Evolutionary conservation across 139 green algal species (phyloP).

Genomic region (Chlamydomonas sp.): DNA sequence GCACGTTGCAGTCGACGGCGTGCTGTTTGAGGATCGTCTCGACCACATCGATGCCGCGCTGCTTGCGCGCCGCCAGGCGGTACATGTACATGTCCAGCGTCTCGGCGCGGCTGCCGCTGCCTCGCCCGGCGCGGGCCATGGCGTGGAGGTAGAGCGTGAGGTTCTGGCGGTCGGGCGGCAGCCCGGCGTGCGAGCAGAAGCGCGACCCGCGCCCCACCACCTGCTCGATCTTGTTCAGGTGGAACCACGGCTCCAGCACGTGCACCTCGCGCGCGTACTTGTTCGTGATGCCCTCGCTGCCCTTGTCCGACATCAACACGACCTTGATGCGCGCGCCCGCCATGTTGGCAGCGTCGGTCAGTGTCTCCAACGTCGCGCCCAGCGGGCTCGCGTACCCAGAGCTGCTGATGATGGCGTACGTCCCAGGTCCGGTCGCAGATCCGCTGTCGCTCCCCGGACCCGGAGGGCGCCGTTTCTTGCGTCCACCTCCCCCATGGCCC

Average conservation of each 20-base stretch:
- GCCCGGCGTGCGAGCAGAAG: slow-evolving; percentile 15
- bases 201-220: slow-evolving; percentile 15
- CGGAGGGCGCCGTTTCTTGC: no score
- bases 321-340: neutral
- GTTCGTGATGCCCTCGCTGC: slow-evolving; percentile 18
- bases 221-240: slow-evolving; percentile 19
- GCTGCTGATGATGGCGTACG: slow-evolving; percentile 9
- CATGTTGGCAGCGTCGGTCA: neutral
- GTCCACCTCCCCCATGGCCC: neutral
- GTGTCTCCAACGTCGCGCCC: neutral
- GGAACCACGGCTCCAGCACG: slow-evolving; percentile 22
- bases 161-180: slow-evolving; percentile 9
- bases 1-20: slow-evolving; percentile 5
- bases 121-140: neutral
- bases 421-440: no score
- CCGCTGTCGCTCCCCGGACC: no score
- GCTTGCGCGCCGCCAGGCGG: slow-evolving; percentile 2
- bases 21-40: slow-evolving; percentile 4
- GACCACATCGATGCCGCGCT: neutral
- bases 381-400: neutral
- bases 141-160: slow-evolving; percentile 21
- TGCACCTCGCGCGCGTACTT: slow-evolving; percentile 17
- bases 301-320: slow-evolving; percentile 9
- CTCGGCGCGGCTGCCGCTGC: neutral
- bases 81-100: slow-evolving; percentile 7